Evolutionary conservation across 805 yeast species (phyloP).

Genomic region (Saccharomycopsis guyanensis): DNA sequence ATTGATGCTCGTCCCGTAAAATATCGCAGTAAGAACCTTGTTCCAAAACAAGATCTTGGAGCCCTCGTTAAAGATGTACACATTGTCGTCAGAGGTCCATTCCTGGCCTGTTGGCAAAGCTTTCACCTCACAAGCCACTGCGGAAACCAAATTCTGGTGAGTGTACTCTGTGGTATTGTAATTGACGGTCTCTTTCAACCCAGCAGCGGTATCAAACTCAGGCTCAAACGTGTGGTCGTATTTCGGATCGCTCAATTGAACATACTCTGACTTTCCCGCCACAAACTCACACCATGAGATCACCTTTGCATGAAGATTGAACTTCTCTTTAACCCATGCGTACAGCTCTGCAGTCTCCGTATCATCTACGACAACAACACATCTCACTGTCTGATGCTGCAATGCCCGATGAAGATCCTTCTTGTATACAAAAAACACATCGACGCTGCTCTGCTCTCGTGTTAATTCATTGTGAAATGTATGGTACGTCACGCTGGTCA

Average conservation of each 20-base stretch:
- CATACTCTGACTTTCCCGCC: constrained; percentile 1
- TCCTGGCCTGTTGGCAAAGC: constrained; percentile 9
- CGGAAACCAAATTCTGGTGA: constrained; percentile 14
- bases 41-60: constrained; percentile 10
- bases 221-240: constrained; percentile 11
- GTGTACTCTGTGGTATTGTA: constrained; percentile 18
- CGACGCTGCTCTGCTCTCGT: constrained; percentile 1
- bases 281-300: constrained; percentile 15
- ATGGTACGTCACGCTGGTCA: constrained; percentile 16
- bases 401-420: constrained; percentile 10
- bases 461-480: constrained; percentile 12
- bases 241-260: constrained; percentile 3
- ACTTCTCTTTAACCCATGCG: background rate
- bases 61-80: constrained; percentile 9
- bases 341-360: background rate
- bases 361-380: constrained; percentile 10
- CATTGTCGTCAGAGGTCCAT: constrained; percentile 14
- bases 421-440: constrained; percentile 6
- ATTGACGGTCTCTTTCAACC: constrained; percentile 18
- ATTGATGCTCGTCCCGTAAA: constrained; percentile 5
- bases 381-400: constrained; percentile 1
- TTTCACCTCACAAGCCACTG: constrained; percentile 19
- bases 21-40: constrained; percentile 15
- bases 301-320: background rate
- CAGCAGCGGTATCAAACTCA: constrained; percentile 14